phyloP scores from a whole-genome alignment of 2,329 filamentous ascomycete genomes.

The Colletotrichum somersetense region DNA sequence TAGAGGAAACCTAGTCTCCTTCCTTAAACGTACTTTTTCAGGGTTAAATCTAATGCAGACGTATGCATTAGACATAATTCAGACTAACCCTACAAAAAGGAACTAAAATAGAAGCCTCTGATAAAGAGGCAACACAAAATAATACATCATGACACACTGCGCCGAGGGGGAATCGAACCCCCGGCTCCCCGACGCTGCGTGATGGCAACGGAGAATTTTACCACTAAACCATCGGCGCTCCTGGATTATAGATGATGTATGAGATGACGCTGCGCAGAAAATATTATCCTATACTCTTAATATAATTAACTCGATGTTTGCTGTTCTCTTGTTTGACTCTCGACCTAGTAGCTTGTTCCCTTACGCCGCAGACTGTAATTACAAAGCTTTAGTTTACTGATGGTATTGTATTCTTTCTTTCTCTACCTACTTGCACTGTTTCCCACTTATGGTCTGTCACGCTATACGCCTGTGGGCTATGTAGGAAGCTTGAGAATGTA shows the following conservation, averaged over 20 bases:
- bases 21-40: not conserved
- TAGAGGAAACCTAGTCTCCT: not conserved
- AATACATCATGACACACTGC: not conserved
- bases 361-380: too few relatives aligned
- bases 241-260: too few relatives aligned
- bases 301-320: not conserved
- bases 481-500: too few relatives aligned
- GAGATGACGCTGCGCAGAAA: too few relatives aligned
- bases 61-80: not conserved
- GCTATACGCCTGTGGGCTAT: too few relatives aligned
- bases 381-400: too few relatives aligned
- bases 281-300: not conserved
- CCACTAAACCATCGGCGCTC: slow-evolving; percentile 35
- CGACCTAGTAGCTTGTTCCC: too few relatives aligned
- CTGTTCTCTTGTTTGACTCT: too few relatives aligned
- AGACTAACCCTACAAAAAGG: not conserved
- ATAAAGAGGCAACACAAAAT: not conserved
- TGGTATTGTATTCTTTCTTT: too few relatives aligned
- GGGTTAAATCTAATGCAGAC: not conserved
- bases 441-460: too few relatives aligned
- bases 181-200: slow-evolving; percentile 37
- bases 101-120: not conserved
- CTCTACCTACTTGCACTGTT: too few relatives aligned
- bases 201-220: slow-evolving; percentile 39
- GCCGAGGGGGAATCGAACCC: slow-evolving; percentile 19